A percentile compares a stretch with the other conserved stretches of the same genome.
Evolutionary conservation across 495 filamentous ascomycete species (phyloP).

Genomic region (Parathielavia hyrcaniae): DNA sequence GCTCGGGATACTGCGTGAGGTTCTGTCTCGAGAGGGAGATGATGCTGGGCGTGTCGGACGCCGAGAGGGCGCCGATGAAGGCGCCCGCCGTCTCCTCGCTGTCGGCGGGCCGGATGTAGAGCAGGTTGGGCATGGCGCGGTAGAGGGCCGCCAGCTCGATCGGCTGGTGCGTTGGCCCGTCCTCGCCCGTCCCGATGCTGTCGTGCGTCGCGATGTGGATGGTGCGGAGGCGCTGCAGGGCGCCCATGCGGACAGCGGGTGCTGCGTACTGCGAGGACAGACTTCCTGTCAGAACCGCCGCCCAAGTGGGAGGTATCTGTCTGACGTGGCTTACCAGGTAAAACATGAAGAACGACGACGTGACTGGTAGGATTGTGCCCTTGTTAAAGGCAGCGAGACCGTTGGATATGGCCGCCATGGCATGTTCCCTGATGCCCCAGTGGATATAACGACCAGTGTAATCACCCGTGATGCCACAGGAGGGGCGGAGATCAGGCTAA

Average conservation of each 20-base stretch:
- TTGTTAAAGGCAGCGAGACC: conserved; percentile 48
- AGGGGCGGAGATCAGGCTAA: conserved; percentile 29
- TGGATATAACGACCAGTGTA: conserved; percentile 51
- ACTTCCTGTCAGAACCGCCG: background rate
- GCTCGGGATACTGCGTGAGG: conserved; percentile 17
- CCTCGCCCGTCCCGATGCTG: conserved; percentile 53
- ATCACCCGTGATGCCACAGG: conserved; percentile 44
- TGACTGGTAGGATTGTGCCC: conserved; percentile 48
- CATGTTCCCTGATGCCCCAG: conserved; percentile 51
- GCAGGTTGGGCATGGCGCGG: conserved; percentile 55
- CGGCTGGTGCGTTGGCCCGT: conserved; percentile 58
- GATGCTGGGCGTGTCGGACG: conserved; percentile 37
- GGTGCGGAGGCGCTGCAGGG: conserved; percentile 49
- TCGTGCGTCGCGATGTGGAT: conserved; percentile 59
- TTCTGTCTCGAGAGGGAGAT: conserved; percentile 31
- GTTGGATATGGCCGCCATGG: conserved; percentile 49
- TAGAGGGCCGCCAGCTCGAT: conserved; percentile 53
- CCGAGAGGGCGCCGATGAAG: conserved; percentile 44
- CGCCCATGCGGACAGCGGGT: conserved; percentile 54
- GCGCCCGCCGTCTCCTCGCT: conserved; percentile 53
- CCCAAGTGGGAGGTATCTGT: background rate
- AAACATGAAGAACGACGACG: conserved; percentile 57
- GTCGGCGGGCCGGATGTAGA: conserved; percentile 54
- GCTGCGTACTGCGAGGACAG: conserved; percentile 40
- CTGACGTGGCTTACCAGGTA: conserved; percentile 33